Evolutionary conservation across 164 flowering plant species (phyloP).

Genomic region (Nelumbo lutea): DNA sequence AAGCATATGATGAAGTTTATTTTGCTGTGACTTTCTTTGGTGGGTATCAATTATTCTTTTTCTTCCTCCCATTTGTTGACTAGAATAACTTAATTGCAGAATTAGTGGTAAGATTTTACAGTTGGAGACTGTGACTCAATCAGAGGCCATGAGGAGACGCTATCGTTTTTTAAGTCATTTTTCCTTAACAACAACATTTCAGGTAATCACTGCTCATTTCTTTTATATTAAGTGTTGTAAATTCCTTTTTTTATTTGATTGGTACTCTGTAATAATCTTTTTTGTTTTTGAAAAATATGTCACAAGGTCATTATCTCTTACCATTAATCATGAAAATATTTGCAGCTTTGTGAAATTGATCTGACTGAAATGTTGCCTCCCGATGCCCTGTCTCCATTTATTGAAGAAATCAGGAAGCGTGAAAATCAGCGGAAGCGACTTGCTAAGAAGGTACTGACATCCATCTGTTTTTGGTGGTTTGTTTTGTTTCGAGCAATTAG

Average conservation of each 20-base stretch:
- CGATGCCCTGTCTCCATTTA: slow-evolving; percentile 67
- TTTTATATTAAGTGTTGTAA: background rate
- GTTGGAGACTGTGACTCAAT: slow-evolving; percentile 78
- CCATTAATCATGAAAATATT: background rate
- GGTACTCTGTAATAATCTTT: no score
- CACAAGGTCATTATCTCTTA: background rate
- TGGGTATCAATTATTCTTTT: no score
- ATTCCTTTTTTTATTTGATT: background rate
- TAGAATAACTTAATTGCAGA: slow-evolving; percentile 37
- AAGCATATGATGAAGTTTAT: no score
- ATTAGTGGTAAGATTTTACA: slow-evolving; percentile 74
- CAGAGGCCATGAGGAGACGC: slow-evolving; percentile 85
- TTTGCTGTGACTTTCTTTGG: no score
- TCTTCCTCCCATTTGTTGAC: background rate
- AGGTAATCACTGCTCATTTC: slow-evolving; percentile 35
- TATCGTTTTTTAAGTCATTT: slow-evolving; percentile 88
- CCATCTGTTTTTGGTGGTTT: background rate
- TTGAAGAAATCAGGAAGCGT: slow-evolving; percentile 89
- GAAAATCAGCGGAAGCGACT: slow-evolving; percentile 72
- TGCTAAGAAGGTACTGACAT: slow-evolving; percentile 59
- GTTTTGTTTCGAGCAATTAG: background rate
- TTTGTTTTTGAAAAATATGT: background rate
- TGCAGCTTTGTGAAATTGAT: slow-evolving; percentile 93
- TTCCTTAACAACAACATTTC: slow-evolving; percentile 82
- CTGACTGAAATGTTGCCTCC: slow-evolving; percentile 54